Percentiles rank a stretch among this genome's conserved stretches.
Conservation (phyloP, 805 yeast genomes). For the Metschnikowia bowlesiae region DNA sequence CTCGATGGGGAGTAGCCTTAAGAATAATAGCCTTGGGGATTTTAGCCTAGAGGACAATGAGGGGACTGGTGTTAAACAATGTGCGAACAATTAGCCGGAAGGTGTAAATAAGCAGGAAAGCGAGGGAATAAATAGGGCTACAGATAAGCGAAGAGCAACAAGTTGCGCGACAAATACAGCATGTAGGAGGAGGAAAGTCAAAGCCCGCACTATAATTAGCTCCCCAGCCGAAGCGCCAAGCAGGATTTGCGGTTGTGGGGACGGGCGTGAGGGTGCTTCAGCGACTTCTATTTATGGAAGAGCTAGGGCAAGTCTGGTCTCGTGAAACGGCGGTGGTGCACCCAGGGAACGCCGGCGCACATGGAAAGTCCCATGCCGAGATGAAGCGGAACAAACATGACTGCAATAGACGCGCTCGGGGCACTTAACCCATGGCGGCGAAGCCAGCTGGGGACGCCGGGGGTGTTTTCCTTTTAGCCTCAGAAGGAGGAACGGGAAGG, state of each 20-base stretch:
- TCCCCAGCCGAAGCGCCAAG: not conserved
- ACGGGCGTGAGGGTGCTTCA: not conserved
- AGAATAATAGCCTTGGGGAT: no score
- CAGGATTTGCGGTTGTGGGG: not conserved
- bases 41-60: not conserved
- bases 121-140: not conserved
- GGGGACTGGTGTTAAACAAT: not conserved
- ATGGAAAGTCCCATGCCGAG: not conserved
- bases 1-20: not conserved
- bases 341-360: not conserved
- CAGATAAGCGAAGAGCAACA: slow-evolving; percentile 4
- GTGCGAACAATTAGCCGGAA: not conserved
- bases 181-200: not conserved
- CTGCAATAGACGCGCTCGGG: not conserved
- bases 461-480: no score
- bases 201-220: slow-evolving; percentile 1
- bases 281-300: not conserved
- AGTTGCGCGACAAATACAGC: slow-evolving; percentile 2
- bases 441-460: not conserved
- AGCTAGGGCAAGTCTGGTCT: not conserved
- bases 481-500: no score
- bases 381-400: not conserved
- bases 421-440: not conserved
- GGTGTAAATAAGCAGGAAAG: not conserved
- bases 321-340: not conserved